Evolutionary conservation across 352 stramenopile genomes (phyloP).

Genomic region (Halophytophthora polymorphica): DNA sequence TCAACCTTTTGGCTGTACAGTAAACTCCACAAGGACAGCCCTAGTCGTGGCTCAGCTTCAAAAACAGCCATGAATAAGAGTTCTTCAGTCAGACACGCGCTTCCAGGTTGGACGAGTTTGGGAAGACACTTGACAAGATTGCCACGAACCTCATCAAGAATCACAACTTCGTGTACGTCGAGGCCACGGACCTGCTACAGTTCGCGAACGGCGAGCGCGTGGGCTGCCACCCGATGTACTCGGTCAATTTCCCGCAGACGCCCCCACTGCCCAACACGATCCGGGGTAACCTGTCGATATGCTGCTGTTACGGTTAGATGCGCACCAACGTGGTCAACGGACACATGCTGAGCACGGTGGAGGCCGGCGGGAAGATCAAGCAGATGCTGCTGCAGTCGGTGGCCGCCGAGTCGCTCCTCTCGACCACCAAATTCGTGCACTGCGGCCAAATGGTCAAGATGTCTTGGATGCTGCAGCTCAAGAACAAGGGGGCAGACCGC

Average conservation of each 20-base stretch:
- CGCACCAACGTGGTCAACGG: slow-evolving; percentile 35
- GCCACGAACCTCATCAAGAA: slow-evolving; percentile 41
- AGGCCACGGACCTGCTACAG: slow-evolving; percentile 36
- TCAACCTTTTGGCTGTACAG: no score
- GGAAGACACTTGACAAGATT: no score
- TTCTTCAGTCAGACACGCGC: no score
- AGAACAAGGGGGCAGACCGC: slow-evolving; percentile 5
- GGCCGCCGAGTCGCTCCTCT: slow-evolving; percentile 21
- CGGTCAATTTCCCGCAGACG: slow-evolving; percentile 32
- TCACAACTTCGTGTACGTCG: slow-evolving; percentile 54
- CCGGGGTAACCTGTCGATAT: slow-evolving; percentile 44
- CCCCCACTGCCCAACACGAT: slow-evolving; percentile 20
- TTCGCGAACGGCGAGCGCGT: slow-evolving; percentile 37
- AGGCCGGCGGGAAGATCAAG: slow-evolving; percentile 22
- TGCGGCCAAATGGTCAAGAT: slow-evolving; percentile 50
- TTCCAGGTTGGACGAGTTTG: no score
- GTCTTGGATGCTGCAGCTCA: slow-evolving; percentile 18
- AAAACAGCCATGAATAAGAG: no score
- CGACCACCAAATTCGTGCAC: slow-evolving; percentile 16
- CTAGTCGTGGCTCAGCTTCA: no score
- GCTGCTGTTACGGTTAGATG: slow-evolving; percentile 35
- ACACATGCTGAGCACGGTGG: slow-evolving; percentile 24
- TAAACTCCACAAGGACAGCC: no score
- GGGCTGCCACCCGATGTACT: slow-evolving; percentile 61
- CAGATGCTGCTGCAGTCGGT: slow-evolving; percentile 26